These are phyloP conservation scores for Fragaria nilgerrensis DNA, from an alignment of 306 rosid genomes.

Conservation along the genomic window DNA sequence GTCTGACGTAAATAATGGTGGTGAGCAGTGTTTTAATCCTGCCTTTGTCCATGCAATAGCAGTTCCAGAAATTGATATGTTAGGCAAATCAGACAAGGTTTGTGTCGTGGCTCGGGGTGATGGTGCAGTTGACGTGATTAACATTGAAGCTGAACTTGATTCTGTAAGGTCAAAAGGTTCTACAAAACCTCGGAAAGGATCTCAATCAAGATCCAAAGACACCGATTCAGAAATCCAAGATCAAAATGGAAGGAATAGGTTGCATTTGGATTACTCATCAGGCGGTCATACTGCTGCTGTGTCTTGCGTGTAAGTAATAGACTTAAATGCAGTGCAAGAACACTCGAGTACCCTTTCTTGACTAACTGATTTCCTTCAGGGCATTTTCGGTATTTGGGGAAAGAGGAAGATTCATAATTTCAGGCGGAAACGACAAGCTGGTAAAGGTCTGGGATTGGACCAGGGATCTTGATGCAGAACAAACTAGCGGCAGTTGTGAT, in stretches of 20 bases:
- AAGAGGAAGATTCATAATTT: slow-evolving; percentile 77
- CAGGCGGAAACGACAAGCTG: slow-evolving; percentile 82
- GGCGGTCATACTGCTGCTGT: slow-evolving; percentile 87
- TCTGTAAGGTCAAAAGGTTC: slow-evolving; percentile 49
- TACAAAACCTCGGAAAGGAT: slow-evolving; percentile 47
- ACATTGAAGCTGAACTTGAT: slow-evolving; percentile 61
- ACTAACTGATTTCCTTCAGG: slow-evolving; percentile 46
- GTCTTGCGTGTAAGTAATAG: slow-evolving; percentile 71
- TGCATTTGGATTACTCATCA: slow-evolving; percentile 72
- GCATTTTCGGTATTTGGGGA: slow-evolving; percentile 80
- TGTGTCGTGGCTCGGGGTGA: slow-evolving; percentile 90
- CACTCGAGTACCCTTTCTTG: slow-evolving; percentile 28
- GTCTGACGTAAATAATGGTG: slow-evolving; percentile 37
- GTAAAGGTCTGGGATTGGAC: slow-evolving; percentile 91
- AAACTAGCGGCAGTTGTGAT: slow-evolving; percentile 18
- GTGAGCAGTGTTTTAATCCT: slow-evolving; percentile 73
- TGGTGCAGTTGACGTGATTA: slow-evolving; percentile 65
- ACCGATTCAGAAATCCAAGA: slow-evolving; percentile 33
- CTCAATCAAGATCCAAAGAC: slow-evolving; percentile 53
- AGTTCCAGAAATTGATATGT: slow-evolving; percentile 79
- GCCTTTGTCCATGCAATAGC: slow-evolving; percentile 82
- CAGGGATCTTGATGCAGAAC: slow-evolving; percentile 34
- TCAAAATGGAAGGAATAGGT: slow-evolving; percentile 46
- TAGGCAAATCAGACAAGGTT: slow-evolving; percentile 59
- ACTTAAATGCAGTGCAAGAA: slow-evolving; percentile 17